Base-by-base conservation (phyloP, 371 early-diverging fungal species). In the Haplosporangium sp. region DNA sequence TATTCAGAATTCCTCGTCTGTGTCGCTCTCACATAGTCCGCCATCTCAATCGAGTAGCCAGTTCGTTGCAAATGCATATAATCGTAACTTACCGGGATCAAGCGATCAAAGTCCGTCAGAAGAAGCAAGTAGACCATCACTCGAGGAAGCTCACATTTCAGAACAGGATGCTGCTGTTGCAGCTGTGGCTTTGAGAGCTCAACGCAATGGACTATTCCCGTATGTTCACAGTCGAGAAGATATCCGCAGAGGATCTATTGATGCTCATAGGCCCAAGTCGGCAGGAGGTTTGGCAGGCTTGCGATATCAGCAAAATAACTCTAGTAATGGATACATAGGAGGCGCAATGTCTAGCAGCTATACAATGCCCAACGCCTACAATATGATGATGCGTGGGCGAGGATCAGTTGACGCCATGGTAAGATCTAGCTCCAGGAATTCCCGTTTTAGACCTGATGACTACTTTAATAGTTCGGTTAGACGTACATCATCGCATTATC, bases 91-190 rank as follows among this genome's bases (percentile, higher is more conserved):
- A 48, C 34, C 61, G 10, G 66, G 62, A 6, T 38, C 61, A 8
- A 58, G 67, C 37, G 63, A 53, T 20, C n/a, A 63, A 5, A 53
- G 68, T 42, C 38, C 35, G 1, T 74, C 74, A 34, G 61, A 50
- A 8, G 81, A 79, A 19, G 57, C 40, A 37, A 59, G 34, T 34
- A 61, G 75, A 19, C 75, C 71, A 3, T 79, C 81, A 3, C 37
- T 79, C 65, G 81, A 79, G 34, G 81, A 79, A 17, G 68, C 64
- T 1, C 67, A 71, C 9, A 74, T 74, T 11, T 70, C 71, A 4
- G 79, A 79, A 35, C 79, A 79, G 57, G 79, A 79, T 61, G 79
- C 74, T 2, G 81, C 75, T 4, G 81, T 79, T 0, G 81, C 81
- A 10, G 81, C 81, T 3, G 72, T 77, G 4, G 81, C 81, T 0